These are phyloP conservation scores for Gossypium thurberi DNA, from an alignment of 345 rosid species.

Conservation along the genomic window DNA sequence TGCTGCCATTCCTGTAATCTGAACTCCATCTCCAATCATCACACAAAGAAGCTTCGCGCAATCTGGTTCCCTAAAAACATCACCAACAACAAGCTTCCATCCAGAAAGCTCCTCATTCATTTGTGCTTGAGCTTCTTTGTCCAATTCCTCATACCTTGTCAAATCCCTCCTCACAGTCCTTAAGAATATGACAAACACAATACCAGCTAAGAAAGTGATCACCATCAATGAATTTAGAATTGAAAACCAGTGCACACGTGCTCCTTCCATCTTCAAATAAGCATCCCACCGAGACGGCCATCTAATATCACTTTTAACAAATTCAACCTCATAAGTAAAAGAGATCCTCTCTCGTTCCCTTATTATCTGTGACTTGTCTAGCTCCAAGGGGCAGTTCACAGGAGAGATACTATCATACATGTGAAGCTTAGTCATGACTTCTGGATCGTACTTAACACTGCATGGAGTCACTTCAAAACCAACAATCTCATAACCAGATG, in stretches of 20 bases:
- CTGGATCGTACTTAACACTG: constrained; percentile 58
- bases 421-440: constrained; percentile 51
- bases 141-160: constrained; percentile 76
- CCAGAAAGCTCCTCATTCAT: constrained; percentile 87
- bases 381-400: constrained; percentile 61
- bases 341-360: constrained; percentile 65
- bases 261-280: constrained; percentile 82
- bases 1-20: constrained; percentile 70
- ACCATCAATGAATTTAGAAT: constrained; percentile 75
- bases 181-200: constrained; percentile 69
- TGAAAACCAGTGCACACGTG: constrained; percentile 84
- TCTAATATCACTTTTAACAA: constrained; percentile 59
- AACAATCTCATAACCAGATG: constrained; percentile 66
- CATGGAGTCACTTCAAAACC: constrained; percentile 81
- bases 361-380: constrained; percentile 74
- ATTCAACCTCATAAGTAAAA: constrained; percentile 76
- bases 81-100: constrained; percentile 89
- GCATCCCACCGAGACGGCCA: constrained; percentile 95
- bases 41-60: constrained; percentile 63
- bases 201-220: constrained; percentile 67
- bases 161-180: constrained; percentile 82
- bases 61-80: constrained; percentile 79
- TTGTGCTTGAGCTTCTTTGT: constrained; percentile 81
- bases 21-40: constrained; percentile 74
- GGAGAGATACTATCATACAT: constrained; percentile 47